Conservation (phyloP, 2,329 filamentous ascomycete species). For the Blumeria hordei region DNA sequence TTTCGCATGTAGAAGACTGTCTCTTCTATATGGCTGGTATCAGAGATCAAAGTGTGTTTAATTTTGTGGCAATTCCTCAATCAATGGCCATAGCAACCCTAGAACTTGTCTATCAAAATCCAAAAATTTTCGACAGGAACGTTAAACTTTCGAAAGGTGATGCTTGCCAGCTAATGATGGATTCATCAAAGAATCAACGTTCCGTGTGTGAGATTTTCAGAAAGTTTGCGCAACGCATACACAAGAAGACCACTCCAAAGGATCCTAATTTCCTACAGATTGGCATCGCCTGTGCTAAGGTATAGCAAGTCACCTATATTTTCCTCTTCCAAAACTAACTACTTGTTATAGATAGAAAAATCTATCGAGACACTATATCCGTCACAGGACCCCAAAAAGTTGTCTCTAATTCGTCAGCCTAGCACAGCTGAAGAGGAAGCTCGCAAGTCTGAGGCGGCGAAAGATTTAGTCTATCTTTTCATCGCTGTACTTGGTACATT, state of each 20-base stretch:
- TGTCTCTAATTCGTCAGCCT: slow-evolving; percentile 19
- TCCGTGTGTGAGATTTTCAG: slow-evolving; percentile 65
- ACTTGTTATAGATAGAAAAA: slow-evolving; percentile 48
- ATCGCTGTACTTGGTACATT: slow-evolving; percentile 43
- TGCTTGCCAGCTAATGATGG: slow-evolving; percentile 73
- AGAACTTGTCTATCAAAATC: slow-evolving; percentile 80
- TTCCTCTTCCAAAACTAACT: not conserved
- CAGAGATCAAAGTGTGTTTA: slow-evolving; percentile 92
- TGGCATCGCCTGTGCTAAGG: slow-evolving; percentile 71
- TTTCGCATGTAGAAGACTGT: slow-evolving; percentile 74
- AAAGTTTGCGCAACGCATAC: slow-evolving; percentile 55
- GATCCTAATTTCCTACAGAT: slow-evolving; percentile 87
- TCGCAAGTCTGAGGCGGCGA: slow-evolving; percentile 31
- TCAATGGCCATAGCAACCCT: slow-evolving; percentile 92
- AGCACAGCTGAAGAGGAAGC: slow-evolving; percentile 17
- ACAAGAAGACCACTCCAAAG: slow-evolving; percentile 78
- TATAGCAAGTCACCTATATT: slow-evolving; percentile 17
- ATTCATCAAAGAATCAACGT: slow-evolving; percentile 75
- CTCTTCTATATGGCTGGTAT: slow-evolving; percentile 95
- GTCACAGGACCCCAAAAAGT: slow-evolving; percentile 44
- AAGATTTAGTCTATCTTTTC: slow-evolving; percentile 36
- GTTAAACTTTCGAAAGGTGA: slow-evolving; percentile 94
- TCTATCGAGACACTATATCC: slow-evolving; percentile 92
- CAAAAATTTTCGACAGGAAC: slow-evolving; percentile 60
- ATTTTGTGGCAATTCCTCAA: slow-evolving; percentile 94